Base-by-base conservation (phyloP, 139 green algal genomes). In the Ostreobium quekettii region DNA sequence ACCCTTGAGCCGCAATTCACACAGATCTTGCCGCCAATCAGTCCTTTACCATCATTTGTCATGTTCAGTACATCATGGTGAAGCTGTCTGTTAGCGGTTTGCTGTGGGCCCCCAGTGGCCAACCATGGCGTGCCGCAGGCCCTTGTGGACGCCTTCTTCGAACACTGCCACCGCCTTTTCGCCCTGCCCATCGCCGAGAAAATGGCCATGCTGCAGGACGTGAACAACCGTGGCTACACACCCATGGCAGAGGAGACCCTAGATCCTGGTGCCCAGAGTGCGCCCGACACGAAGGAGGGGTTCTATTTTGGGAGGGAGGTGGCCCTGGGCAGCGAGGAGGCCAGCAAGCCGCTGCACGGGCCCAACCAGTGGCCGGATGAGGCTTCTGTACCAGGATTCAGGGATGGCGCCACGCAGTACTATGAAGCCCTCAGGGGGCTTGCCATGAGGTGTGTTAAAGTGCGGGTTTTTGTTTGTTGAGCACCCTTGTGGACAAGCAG, bases 201-300 rank as follows among this genome's bases (percentile, higher is more conserved):
- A 71, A 74, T 78, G 63, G n/a, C 31, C 15, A 26, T 74, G 11
- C 66, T 76, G 22, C 33, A 47, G 19, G 62, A 74, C 36, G 56
- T 42, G 0, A 80, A 87, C 71, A 86, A 88, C 71, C 62, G 83
- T 0, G 83, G 85, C 0, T 91, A 86, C 68, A 90, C 84, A 1
- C 78, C 87, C 0, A 78, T 86, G 49, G 60, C 79, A 36, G 86
- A 93, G 59, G 90, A 98, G 71, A 96, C 84, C 24, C 78, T 98
- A 32, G 91, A 97, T 56, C 81, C 85, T 2, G 39, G 35, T 0
- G 56, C 59, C 0, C 83, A 88, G 65, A 74, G 15, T 30, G 63
- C 28, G 22, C 15, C 4, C 0, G 92, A 98, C 72, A 95, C 84
- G 35, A 96, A 98, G 61, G 91, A 97, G 71, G 88, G 90, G n/a